Evolutionary conservation across 1,139 yeast species (phyloP), one percentile per base, ranked within the genome.

Genomic region (Candida sojae): DNA sequence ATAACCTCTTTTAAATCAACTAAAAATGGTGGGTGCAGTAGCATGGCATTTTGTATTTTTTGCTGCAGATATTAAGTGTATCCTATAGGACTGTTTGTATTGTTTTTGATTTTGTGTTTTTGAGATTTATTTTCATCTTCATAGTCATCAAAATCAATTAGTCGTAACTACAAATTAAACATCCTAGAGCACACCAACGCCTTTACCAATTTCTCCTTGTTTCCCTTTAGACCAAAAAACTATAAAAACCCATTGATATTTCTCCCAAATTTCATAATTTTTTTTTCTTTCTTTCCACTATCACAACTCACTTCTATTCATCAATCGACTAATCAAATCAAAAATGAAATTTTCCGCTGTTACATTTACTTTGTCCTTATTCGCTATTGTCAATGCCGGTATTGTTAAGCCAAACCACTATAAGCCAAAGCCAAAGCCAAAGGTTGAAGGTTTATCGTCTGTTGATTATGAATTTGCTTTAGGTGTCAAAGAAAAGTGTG

Each of bases 391-490:
- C 30, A 36, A 29, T 12, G 44, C 44, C 35, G 39, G 44, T 42
- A 13, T 34, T 35, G n/a, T 34, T 12, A 31, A 32, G 6, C 43
- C 43, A 10, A 25, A 10, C 5, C 35, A 42, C 39, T 34, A 34
- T 34, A 12, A 28, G 11, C 44, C 44, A 42, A 26, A 26, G 9
- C 29, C 29, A 26, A 26, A 34, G 23, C 29, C 31, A n/a, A 21
- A 11, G 12, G 7, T 9, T 4, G 37, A 23, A 2, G 31, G 10
- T 41, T 28, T 42, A 12, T 21, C 17, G 12, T 37, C 49, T 11
- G 48, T 50, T 32, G 45, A 36, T 21, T 37, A 44, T 17, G 30
- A 43, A 25, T 47, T 50, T 42, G 50, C 46, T 25, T 47, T 50
- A 40, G 50, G 48, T 21, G 50, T 47, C 11, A 48, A 42, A 39